phyloP scores from a whole-genome alignment of 2,329 filamentous ascomycete species.

The Penicillium sp. region DNA sequence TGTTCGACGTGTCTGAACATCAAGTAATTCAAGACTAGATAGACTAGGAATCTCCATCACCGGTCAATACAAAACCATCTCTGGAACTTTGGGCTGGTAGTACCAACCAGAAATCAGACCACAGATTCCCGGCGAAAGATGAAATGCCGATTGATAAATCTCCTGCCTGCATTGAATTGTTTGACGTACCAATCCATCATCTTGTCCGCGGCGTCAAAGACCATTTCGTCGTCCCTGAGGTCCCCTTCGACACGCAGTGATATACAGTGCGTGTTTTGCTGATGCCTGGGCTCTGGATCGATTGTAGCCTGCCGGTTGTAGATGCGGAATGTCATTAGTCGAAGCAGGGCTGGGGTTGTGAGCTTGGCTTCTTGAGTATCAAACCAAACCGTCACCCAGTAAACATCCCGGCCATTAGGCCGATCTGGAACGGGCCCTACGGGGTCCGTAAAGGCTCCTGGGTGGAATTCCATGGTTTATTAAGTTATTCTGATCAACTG shows the following conservation, averaged over 20 bases:
- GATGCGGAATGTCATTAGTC: conserved; percentile 2
- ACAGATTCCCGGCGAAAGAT: neutral
- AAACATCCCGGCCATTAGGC: neutral
- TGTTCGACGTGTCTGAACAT: too few species aligned
- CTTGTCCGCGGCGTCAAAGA: neutral
- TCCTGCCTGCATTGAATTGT: neutral
- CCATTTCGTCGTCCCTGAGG: neutral
- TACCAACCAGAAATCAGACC: neutral
- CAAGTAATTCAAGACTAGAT: too few species aligned
- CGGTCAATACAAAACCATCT: too few species aligned
- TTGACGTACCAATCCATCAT: neutral
- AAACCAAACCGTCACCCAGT: conserved; percentile 4
- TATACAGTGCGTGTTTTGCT: neutral
- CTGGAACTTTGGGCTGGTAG: neutral
- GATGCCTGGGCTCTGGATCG: neutral
- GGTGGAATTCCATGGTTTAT: too few species aligned
- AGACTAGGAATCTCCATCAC: too few species aligned
- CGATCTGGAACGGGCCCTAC: neutral
- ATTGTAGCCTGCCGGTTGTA: neutral
- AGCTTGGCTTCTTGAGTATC: neutral
- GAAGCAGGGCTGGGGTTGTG: neutral
- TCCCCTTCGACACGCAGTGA: neutral
- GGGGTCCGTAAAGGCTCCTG: neutral
- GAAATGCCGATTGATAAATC: neutral
- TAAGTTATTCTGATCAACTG: too few species aligned